Conservation (phyloP, 1,284 basidiomycete genomes). For the Phlebopus sp. region DNA sequence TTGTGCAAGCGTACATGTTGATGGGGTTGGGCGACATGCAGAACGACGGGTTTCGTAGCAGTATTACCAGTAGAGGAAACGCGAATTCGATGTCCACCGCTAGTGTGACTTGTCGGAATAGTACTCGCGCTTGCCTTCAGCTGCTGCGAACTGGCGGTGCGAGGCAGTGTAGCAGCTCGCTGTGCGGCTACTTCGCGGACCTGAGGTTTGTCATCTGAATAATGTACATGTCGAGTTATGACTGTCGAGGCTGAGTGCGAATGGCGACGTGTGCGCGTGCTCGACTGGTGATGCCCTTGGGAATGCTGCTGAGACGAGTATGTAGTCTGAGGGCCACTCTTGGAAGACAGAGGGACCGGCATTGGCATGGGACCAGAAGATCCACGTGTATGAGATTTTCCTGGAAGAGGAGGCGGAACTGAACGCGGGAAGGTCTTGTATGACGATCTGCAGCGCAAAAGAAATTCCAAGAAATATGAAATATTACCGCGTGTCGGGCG, state of each 20-base stretch:
- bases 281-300: conserved; percentile 5
- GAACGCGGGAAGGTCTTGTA: conserved; percentile 32
- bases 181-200: conserved; percentile 9
- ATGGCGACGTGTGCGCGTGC: conserved; percentile 5
- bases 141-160: conserved; percentile 5
- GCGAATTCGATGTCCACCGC: conserved; percentile 19
- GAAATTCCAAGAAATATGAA: conserved; percentile 15
- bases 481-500: conserved; percentile 5
- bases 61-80: conserved; percentile 19
- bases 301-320: conserved; percentile 9
- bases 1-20: conserved; percentile 1
- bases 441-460: conserved; percentile 16
- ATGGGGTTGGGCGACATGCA: conserved; percentile 4
- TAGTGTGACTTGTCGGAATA: conserved; percentile 5
- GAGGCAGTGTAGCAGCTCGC: neutral
- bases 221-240: conserved; percentile 28
- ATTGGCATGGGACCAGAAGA: neutral
- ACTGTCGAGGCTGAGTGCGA: conserved; percentile 16
- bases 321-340: conserved; percentile 2
- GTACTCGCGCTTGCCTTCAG: neutral
- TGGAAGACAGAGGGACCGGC: conserved; percentile 3
- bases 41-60: conserved; percentile 2
- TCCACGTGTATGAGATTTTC: neutral
- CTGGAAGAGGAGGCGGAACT: conserved; percentile 1
- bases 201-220: conserved; percentile 13